Base-by-base conservation (phyloP, 2,329 filamentous ascomycete genomes). In the Aphanoascus verrucosus region DNA sequence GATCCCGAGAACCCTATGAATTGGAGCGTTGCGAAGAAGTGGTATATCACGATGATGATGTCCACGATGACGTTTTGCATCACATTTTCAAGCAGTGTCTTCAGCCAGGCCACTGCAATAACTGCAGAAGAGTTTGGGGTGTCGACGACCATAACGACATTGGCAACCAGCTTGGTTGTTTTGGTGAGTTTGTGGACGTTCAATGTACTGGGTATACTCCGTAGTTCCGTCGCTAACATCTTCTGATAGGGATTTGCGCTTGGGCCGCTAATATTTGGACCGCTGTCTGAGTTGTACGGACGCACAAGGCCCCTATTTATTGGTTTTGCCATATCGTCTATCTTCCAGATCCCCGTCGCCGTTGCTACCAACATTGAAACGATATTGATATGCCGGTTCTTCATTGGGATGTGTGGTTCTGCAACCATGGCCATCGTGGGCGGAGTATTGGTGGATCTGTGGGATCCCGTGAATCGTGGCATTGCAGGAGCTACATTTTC, bases 1-100 rank as follows among this genome's bases (percentile, higher is more conserved):
- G 90, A 96, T 65, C 83, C 85, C 0, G 65, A 81, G 68, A 86
- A 84, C 61, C 90, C 90, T 0, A 80, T 84, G 56, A 88, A 80
- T 65, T 82, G 88, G 73, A 71, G 68, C n/a, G 75, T 67, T 15
- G 64, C 69, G 15, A 50, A 32, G 55, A 76, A 72, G 63, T 76
- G 70, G 69, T 51, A 63, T 5, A 67, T 72, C 37, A 76, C 74
- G 0, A 59, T 71, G 31, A 58, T 66, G 1, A 64, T 74, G 49
- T 71, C 68, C 1, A 37, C 63, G 1, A 68, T 76, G 62, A 74
- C 73, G 0, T 69, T 77, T 52, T 69, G 65, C 58, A 69, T 75
- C 42, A 77, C 74, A 0, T 77, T 77, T 48, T 67, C 73, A 9
- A 72, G 67, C 42, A 73, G 70, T 38, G 66, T 77, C 38, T 75